phyloP scores from a whole-genome alignment of 441 rosid species.

The Gossypium gossypioides region DNA sequence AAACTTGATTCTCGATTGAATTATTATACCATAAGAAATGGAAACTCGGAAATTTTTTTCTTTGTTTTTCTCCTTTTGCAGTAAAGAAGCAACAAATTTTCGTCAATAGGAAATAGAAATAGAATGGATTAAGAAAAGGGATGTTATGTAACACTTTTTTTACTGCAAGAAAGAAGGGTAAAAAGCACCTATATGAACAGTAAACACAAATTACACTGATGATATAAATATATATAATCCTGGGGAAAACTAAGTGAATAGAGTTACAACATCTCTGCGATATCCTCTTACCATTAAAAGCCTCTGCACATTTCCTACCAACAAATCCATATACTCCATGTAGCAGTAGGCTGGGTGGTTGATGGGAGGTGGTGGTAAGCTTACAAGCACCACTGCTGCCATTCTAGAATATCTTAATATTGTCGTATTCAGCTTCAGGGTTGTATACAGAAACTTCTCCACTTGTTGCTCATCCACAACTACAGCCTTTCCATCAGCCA shows the following conservation, averaged over 20 bases:
- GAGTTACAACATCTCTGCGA: slow-evolving; percentile 91
- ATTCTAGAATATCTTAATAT: slow-evolving; percentile 82
- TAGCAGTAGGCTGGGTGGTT: slow-evolving; percentile 87
- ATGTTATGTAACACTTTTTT: slow-evolving; percentile 19
- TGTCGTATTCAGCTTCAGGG: slow-evolving; percentile 83
- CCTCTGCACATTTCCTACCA: slow-evolving; percentile 89
- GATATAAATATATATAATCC: background rate
- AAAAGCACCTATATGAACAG: slow-evolving; percentile 18
- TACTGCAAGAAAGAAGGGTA: slow-evolving; percentile 15
- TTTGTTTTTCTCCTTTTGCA: too few relatives aligned
- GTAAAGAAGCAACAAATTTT: too few relatives aligned
- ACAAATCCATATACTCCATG: slow-evolving; percentile 97
- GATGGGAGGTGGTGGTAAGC: slow-evolving; percentile 81
- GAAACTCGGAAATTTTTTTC: too few relatives aligned
- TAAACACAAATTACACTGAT: background rate
- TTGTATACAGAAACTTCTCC: slow-evolving; percentile 85
- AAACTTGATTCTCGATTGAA: too few relatives aligned
- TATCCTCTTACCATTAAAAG: slow-evolving; percentile 96
- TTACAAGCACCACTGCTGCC: slow-evolving; percentile 95
- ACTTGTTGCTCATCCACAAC: slow-evolving; percentile 81
- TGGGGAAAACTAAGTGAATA: slow-evolving; percentile 57
- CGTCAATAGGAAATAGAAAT: too few relatives aligned
- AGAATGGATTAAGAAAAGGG: background rate
- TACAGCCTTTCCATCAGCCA: slow-evolving; percentile 70
- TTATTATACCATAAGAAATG: too few relatives aligned